phyloP scores from a whole-genome alignment of 1,284 basidiomycete species.

The Ganoderma multipileum region DNA sequence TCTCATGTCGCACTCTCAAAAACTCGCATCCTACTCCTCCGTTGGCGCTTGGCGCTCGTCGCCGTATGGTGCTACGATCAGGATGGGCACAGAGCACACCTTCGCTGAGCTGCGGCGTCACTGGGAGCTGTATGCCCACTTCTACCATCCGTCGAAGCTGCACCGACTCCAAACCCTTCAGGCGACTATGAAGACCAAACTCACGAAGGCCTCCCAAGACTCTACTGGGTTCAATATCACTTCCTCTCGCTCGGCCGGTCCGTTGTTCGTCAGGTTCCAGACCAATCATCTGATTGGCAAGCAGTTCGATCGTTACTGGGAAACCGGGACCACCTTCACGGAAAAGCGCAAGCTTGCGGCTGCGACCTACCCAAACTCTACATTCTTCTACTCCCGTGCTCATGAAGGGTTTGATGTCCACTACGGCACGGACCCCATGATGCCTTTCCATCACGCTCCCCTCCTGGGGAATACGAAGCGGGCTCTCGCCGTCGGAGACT shows the following conservation, averaged over 20 bases:
- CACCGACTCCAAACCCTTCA: slow-evolving; percentile 25
- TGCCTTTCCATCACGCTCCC: slow-evolving; percentile 54
- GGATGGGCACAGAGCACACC: slow-evolving; percentile 47
- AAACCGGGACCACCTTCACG: slow-evolving; percentile 48
- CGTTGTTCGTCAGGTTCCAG: not conserved
- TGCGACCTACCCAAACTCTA: slow-evolving; percentile 52
- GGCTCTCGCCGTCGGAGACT: slow-evolving; percentile 27
- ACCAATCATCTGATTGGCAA: slow-evolving; percentile 13
- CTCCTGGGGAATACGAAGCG: slow-evolving; percentile 39
- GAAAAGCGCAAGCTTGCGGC: slow-evolving; percentile 34
- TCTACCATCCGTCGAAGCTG: slow-evolving; percentile 21
- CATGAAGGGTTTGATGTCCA: slow-evolving; percentile 54
- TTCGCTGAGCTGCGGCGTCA: slow-evolving; percentile 49
- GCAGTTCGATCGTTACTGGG: slow-evolving; percentile 47
- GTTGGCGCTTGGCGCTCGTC: slow-evolving; percentile 51
- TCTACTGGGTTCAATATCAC: not conserved
- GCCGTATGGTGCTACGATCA: slow-evolving; percentile 47
- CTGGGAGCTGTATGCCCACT: slow-evolving; percentile 43
- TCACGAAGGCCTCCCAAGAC: not conserved
- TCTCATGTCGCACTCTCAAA: slow-evolving; percentile 52
- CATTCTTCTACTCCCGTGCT: slow-evolving; percentile 50
- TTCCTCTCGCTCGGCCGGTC: not conserved
- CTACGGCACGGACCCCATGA: slow-evolving; percentile 53
- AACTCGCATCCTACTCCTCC: slow-evolving; percentile 47
- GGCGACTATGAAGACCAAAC: slow-evolving; percentile 22